Evolutionary conservation across 768 basidiomycete genomes (phyloP).

Genomic region (Russula virescens): DNA sequence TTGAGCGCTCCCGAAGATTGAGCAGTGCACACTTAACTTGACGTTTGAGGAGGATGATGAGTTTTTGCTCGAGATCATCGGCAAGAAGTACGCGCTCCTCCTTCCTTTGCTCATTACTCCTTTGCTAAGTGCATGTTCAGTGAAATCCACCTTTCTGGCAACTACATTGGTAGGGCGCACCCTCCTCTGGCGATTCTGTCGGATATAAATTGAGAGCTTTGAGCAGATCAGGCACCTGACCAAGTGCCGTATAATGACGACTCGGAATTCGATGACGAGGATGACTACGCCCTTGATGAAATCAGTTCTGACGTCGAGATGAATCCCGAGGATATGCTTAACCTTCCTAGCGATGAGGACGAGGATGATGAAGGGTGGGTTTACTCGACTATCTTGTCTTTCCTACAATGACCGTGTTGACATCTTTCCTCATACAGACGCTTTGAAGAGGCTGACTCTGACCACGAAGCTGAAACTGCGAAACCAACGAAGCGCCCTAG

Average conservation of each 20-base stretch:
- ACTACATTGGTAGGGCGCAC: constrained; percentile 63
- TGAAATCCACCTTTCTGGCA: constrained; percentile 73
- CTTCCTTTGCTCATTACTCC: neutral
- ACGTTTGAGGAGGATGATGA: constrained; percentile 61
- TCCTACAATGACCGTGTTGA: constrained; percentile 5
- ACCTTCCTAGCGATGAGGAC: constrained; percentile 43
- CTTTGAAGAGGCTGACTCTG: constrained; percentile 64
- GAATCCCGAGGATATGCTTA: constrained; percentile 48
- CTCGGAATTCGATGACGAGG: constrained; percentile 54
- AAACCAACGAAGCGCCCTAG: constrained; percentile 62
- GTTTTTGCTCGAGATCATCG: constrained; percentile 63
- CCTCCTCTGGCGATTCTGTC: neutral
- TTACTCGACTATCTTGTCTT: neutral
- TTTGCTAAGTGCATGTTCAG: constrained; percentile 32
- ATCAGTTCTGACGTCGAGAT: constrained; percentile 83
- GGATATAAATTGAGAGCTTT: neutral
- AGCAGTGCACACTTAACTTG: constrained; percentile 67
- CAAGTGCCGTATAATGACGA: constrained; percentile 45
- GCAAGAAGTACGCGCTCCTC: constrained; percentile 64
- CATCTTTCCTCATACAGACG: constrained; percentile 39
- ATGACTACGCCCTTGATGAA: constrained; percentile 61
- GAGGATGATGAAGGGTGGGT: constrained; percentile 40
- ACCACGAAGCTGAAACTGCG: constrained; percentile 22
- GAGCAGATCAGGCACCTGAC: constrained; percentile 49
- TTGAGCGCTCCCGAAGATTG: constrained; percentile 45